A percentile compares a stretch with the other conserved stretches of the same genome.
Evolutionary conservation across 2,329 filamentous ascomycete genomes (phyloP).

Genomic region (Ophidiomyces ophidiicola): DNA sequence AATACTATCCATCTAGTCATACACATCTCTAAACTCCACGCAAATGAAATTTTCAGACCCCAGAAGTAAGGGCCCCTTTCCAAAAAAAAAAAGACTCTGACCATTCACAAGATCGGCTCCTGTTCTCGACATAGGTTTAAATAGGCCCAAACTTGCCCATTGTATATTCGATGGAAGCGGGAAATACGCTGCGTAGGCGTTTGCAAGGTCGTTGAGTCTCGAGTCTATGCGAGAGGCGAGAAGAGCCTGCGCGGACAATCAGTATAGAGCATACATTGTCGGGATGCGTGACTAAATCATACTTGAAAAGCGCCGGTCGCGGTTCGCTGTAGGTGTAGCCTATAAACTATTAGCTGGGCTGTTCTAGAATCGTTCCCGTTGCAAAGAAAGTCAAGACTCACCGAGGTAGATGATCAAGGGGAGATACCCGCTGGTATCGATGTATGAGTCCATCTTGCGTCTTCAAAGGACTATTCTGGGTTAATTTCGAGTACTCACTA

Average conservation of each 20-base stretch:
- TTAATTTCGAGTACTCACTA: conserved; percentile 52
- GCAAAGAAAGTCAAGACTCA: conserved; percentile 33
- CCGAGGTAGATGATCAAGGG: conserved; percentile 94
- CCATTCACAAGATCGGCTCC: too few species aligned
- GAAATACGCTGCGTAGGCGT: too few species aligned
- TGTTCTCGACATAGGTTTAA: too few species aligned
- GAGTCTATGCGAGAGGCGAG: conserved; percentile 32
- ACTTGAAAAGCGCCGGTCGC: conserved; percentile 67
- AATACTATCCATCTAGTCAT: conserved; percentile 8
- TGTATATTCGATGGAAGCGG: too few species aligned
- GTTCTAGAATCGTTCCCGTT: not conserved
- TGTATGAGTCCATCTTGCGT: conserved; percentile 3
- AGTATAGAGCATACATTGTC: not conserved
- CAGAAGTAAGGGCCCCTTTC: not conserved
- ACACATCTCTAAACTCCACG: conserved; percentile 12
- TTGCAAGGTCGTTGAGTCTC: not conserved
- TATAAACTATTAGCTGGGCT: conserved; percentile 29
- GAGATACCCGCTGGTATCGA: conserved; percentile 64
- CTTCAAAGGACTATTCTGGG: not conserved
- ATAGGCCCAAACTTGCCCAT: too few species aligned
- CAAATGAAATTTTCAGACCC: conserved; percentile 2
- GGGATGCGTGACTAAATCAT: conserved; percentile 16
- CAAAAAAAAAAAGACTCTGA: too few species aligned
- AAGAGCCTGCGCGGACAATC: conserved; percentile 26
- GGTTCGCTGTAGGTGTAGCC: conserved; percentile 93